phyloP scores from a whole-genome alignment of 2,329 filamentous ascomycete species.

The Sporothrix protearum region DNA sequence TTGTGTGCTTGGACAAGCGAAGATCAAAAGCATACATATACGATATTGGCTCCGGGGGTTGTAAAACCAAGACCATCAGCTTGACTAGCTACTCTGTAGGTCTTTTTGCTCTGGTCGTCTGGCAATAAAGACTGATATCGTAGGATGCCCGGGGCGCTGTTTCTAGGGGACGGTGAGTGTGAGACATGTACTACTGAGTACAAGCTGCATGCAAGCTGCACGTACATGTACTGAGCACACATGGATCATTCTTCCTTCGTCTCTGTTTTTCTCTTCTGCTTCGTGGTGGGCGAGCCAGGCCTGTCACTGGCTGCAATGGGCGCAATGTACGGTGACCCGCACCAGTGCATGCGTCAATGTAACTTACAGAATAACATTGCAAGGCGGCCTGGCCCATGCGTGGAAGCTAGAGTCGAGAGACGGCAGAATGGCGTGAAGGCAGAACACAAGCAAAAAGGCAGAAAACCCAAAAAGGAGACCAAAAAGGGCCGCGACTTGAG shows the following conservation, averaged over 20 bases:
- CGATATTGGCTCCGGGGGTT: background rate
- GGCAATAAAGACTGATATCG: background rate
- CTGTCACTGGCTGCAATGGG: background rate
- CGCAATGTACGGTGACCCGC: conserved; percentile 14
- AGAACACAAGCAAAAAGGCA: background rate
- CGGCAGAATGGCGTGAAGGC: background rate
- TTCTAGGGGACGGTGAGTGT: conserved; percentile 8
- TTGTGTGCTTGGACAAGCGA: background rate
- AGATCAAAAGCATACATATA: background rate
- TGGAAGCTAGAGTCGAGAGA: background rate
- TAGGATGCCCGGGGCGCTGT: background rate
- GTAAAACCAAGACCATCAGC: background rate
- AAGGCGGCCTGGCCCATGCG: background rate
- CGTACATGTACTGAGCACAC: too few relatives aligned
- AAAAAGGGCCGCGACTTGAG: background rate
- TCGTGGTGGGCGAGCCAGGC: background rate
- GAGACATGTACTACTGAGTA: background rate
- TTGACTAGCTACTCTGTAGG: too few relatives aligned
- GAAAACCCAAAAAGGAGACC: too few relatives aligned
- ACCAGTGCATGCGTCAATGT: background rate
- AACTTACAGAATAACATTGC: too few relatives aligned
- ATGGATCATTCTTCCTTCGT: too few relatives aligned
- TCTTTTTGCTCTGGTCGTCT: background rate
- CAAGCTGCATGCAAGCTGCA: conserved; percentile 1
- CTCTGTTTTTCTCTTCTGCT: background rate